Conservation (phyloP, 2,329 filamentous ascomycete genomes). For the Aspergillus texensis region DNA sequence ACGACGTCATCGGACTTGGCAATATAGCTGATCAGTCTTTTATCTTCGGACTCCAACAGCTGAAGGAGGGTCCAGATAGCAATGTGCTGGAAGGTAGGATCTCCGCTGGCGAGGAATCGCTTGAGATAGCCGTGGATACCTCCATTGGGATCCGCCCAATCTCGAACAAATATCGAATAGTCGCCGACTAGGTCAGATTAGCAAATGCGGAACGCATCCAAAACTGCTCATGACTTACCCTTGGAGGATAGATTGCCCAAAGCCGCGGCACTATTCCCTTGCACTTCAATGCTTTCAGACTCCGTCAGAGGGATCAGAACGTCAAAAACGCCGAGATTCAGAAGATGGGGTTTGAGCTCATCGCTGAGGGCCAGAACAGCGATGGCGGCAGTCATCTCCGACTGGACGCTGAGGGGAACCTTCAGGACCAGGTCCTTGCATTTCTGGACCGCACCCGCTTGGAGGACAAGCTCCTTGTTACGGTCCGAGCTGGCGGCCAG, state of each 20-base stretch:
- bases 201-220: constrained; percentile 2
- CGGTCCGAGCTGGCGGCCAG: constrained; percentile 94
- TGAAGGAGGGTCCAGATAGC: constrained; percentile 98
- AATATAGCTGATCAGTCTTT: constrained; percentile 83
- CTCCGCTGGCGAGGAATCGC: constrained; percentile 89
- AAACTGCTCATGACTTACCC: constrained; percentile 59
- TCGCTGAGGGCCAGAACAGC: constrained; percentile 94
- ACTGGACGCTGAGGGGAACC: constrained; percentile 91
- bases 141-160: constrained; percentile 89
- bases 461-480: constrained; percentile 96
- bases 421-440: constrained; percentile 96
- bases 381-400: constrained; percentile 99
- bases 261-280: constrained; percentile 95
- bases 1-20: constrained; percentile 89
- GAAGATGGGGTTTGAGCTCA: constrained; percentile 86
- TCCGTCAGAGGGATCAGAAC: constrained; percentile 94
- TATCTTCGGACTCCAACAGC: constrained; percentile 91
- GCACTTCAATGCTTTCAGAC: constrained; percentile 94
- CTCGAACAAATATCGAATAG: constrained; percentile 92
- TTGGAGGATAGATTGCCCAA: constrained; percentile 96
- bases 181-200: constrained; percentile 72
- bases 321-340: constrained; percentile 93
- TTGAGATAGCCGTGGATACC: constrained; percentile 95
- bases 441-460: constrained; percentile 95
- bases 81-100: constrained; percentile 98